A percentile compares a stretch with the other conserved stretches of the same genome.
These are phyloP conservation scores for Hypomontagnella monticulosa DNA, from an alignment of 495 filamentous ascomycete genomes.

Conservation along the genomic window DNA sequence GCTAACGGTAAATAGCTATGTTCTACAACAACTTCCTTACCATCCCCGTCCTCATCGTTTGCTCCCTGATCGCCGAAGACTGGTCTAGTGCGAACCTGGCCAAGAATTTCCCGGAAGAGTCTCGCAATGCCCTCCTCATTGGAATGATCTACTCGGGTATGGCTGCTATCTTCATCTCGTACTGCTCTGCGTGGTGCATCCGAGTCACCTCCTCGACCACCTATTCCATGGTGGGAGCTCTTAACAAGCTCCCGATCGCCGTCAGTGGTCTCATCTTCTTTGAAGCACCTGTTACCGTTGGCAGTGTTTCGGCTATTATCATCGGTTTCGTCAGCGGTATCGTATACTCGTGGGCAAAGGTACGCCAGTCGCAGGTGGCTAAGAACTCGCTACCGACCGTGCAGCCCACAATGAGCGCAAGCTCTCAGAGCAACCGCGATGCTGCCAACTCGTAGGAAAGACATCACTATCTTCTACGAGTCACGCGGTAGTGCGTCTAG, in stretches of 20 bases:
- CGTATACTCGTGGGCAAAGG: constrained; percentile 91
- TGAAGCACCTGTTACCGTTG: constrained; percentile 91
- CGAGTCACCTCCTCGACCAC: constrained; percentile 96
- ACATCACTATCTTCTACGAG: constrained; percentile 2
- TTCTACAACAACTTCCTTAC: constrained; percentile 99
- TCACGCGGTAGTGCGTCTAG: constrained; percentile 10
- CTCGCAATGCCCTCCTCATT: constrained; percentile 76
- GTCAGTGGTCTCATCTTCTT: constrained; percentile 93
- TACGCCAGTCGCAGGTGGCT: constrained; percentile 75
- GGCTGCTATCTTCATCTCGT: constrained; percentile 96
- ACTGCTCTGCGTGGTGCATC: constrained; percentile 98
- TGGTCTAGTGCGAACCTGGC: constrained; percentile 87
- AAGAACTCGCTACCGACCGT: constrained; percentile 75
- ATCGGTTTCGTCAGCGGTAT: constrained; percentile 92
- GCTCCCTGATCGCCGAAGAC: constrained; percentile 86
- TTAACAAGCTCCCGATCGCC: constrained; percentile 98
- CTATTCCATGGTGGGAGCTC: constrained; percentile 96
- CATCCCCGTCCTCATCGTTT: constrained; percentile 87
- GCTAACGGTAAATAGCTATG: constrained; percentile 76
- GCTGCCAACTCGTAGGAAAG: constrained; percentile 60
- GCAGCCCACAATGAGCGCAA: constrained; percentile 81
- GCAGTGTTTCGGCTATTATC: constrained; percentile 85
- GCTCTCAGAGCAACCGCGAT: constrained; percentile 90
- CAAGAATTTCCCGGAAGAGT: constrained; percentile 84
- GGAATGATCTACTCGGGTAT: constrained; percentile 96